Evolutionary conservation across 2,329 filamentous ascomycete species (phyloP).

Genomic region (Monosporascus sp.): DNA sequence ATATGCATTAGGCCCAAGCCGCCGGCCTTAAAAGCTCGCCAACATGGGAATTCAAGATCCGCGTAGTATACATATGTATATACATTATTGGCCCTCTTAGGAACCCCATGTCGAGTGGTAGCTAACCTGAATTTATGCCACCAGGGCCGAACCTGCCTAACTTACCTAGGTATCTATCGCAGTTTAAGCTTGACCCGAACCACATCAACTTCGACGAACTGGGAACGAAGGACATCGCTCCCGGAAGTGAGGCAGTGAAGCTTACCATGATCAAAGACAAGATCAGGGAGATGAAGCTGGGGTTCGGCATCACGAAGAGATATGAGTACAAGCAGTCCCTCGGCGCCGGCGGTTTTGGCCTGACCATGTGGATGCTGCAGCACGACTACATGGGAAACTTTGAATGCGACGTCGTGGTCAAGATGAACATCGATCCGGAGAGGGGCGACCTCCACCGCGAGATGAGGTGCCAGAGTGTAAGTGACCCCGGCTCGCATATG

Average conservation of each 20-base stretch:
- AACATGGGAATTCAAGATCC: too few relatives aligned
- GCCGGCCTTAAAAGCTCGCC: too few relatives aligned
- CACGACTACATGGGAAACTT: not conserved
- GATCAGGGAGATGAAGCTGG: not conserved
- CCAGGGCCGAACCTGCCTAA: too few relatives aligned
- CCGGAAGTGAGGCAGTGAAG: not conserved
- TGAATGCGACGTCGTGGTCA: not conserved
- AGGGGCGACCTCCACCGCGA: not conserved
- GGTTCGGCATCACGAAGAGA: not conserved
- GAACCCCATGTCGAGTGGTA: too few relatives aligned
- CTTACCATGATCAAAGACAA: not conserved
- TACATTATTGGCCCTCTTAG: too few relatives aligned
- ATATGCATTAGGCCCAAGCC: too few relatives aligned
- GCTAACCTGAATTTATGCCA: too few relatives aligned
- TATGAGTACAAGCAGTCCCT: not conserved
- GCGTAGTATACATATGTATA: too few relatives aligned
- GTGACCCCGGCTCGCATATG: not conserved
- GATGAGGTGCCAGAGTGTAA: not conserved
- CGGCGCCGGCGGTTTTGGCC: not conserved
- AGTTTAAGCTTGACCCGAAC: too few relatives aligned
- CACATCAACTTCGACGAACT: too few relatives aligned
- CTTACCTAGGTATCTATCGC: too few relatives aligned
- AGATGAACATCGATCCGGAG: not conserved
- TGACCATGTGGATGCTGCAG: not conserved
- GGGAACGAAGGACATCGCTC: not conserved